Conservation (phyloP, 257 asterid species). For the Apocynum venetum region DNA sequence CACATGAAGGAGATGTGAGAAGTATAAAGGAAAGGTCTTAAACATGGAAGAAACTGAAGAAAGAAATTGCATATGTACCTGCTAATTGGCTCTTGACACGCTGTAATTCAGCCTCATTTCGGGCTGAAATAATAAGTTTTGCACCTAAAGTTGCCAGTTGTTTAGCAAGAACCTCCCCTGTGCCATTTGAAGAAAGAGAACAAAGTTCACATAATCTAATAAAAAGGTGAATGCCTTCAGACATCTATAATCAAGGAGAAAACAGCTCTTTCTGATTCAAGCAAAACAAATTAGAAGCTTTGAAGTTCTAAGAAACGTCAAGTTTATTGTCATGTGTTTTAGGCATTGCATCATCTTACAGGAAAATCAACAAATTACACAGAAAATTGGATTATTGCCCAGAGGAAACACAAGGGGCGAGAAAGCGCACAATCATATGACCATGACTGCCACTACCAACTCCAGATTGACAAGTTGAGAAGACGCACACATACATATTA, state of each 20-base stretch:
- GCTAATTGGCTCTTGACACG: conserved; percentile 67
- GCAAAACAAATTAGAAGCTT: not conserved
- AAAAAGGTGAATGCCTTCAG: not conserved
- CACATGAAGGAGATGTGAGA: not conserved
- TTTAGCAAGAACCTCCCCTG: conserved; percentile 89
- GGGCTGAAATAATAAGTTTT: conserved; percentile 85
- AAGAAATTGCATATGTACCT: conserved; percentile 38
- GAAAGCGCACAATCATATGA: not conserved
- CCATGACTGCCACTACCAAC: not conserved
- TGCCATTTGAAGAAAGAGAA: conserved; percentile 21
- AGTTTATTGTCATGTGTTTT: not conserved
- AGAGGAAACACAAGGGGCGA: not conserved
- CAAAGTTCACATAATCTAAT: not conserved
- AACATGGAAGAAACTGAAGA: not conserved
- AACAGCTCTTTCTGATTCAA: not conserved
- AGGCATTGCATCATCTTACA: not conserved
- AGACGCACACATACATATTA: no score
- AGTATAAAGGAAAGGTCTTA: not conserved
- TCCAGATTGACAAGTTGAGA: not conserved
- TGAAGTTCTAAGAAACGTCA: not conserved
- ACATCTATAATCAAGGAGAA: not conserved
- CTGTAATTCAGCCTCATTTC: conserved; percentile 80
- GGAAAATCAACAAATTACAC: not conserved
- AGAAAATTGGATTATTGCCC: not conserved
- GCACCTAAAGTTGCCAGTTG: conserved; percentile 93